Conservation (phyloP, 2,329 filamentous ascomycete species). For the Bisporella sp. region DNA sequence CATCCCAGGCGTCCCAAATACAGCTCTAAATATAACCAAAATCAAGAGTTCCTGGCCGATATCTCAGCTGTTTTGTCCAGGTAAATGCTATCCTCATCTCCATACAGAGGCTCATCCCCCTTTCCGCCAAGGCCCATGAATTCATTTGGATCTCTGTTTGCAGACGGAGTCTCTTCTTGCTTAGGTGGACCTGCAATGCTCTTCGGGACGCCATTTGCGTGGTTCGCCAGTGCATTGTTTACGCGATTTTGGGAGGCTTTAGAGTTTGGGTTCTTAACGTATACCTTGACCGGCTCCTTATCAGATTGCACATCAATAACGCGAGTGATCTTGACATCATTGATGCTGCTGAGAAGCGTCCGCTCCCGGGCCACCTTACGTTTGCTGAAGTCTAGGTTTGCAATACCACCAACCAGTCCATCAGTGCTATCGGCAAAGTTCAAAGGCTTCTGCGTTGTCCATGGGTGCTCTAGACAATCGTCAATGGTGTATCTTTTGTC, state of each 20-base stretch:
- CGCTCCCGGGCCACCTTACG: slow-evolving; percentile 76
- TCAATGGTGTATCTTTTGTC: slow-evolving; percentile 81
- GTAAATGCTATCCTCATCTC: slow-evolving; percentile 34
- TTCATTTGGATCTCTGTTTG: slow-evolving; percentile 60
- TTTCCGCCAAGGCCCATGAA: slow-evolving; percentile 83
- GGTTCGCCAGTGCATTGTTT: slow-evolving; percentile 32
- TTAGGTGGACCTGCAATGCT: slow-evolving; percentile 25
- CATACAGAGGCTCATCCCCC: slow-evolving; percentile 74
- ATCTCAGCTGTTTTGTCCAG: background rate
- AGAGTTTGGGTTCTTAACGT: slow-evolving; percentile 58
- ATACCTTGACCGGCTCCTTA: slow-evolving; percentile 63
- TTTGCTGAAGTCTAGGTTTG: slow-evolving; percentile 73
- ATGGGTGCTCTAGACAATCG: slow-evolving; percentile 84
- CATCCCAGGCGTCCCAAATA: no score
- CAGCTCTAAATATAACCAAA: no score
- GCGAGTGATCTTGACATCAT: slow-evolving; percentile 59
- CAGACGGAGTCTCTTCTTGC: slow-evolving; percentile 61
- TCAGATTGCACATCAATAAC: slow-evolving; percentile 47
- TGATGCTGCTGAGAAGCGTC: slow-evolving; percentile 76
- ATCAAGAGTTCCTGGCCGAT: no score
- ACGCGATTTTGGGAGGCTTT: slow-evolving; percentile 33
- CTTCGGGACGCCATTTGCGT: slow-evolving; percentile 19
- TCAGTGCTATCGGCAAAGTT: slow-evolving; percentile 81
- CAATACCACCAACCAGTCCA: slow-evolving; percentile 81
- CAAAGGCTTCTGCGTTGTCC: slow-evolving; percentile 60